Conservation (phyloP, 768 basidiomycete genomes). For the Termitomyces sp. region DNA sequence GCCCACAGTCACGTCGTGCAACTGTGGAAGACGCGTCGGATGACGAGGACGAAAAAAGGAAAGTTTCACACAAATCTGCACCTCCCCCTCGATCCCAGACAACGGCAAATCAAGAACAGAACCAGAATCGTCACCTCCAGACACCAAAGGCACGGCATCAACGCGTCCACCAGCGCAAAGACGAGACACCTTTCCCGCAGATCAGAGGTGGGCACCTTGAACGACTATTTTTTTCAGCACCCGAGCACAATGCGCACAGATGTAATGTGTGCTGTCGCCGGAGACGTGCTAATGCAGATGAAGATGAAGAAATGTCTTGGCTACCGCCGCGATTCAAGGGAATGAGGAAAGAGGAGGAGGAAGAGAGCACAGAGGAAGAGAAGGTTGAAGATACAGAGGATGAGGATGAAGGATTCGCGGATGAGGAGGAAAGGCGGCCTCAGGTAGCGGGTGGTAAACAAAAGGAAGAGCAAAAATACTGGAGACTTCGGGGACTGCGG, state of each 20-base stretch:
- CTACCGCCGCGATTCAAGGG: slow-evolving; percentile 21
- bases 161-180: slow-evolving; percentile 2
- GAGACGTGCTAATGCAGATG: slow-evolving; percentile 19
- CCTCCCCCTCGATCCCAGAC: not conserved
- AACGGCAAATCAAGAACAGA: not conserved
- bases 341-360: slow-evolving; percentile 5
- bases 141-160: not conserved
- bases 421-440: slow-evolving; percentile 23
- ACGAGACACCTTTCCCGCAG: slow-evolving; percentile 70
- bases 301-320: slow-evolving; percentile 14
- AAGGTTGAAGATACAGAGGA: slow-evolving; percentile 18
- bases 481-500: slow-evolving; percentile 28
- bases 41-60: slow-evolving; percentile 8
- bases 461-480: slow-evolving; percentile 26
- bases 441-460: slow-evolving; percentile 18
- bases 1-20: slow-evolving; percentile 2
- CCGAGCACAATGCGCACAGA: slow-evolving; percentile 68
- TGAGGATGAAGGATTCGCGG: slow-evolving; percentile 50
- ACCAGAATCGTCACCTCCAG: slow-evolving; percentile 9
- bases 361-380: not conserved
- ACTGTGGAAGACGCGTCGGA: slow-evolving; percentile 17
- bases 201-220: slow-evolving; percentile 80
- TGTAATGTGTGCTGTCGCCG: slow-evolving; percentile 65
- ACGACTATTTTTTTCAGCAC: slow-evolving; percentile 75
- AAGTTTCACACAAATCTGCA: slow-evolving; percentile 2